phyloP scores from a whole-genome alignment of 495 filamentous ascomycete species.

The Podospora anserina region DNA sequence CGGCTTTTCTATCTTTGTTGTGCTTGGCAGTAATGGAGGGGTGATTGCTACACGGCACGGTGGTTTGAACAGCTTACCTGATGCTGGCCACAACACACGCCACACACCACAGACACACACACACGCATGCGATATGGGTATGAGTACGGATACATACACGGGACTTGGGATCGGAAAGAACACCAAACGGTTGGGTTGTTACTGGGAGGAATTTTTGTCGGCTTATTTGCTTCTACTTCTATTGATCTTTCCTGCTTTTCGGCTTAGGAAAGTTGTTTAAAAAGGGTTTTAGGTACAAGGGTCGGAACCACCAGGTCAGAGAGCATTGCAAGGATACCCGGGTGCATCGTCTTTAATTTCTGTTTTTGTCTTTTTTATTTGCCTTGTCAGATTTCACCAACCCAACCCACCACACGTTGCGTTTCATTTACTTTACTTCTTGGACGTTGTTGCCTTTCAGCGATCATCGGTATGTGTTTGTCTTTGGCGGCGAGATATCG shows the following conservation, averaged over 20 bases:
- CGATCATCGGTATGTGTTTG: background rate
- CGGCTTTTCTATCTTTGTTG: background rate
- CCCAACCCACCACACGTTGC: background rate
- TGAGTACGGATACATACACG: background rate
- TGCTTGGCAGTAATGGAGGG: background rate
- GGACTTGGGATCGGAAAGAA: background rate
- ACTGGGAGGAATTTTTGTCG: background rate
- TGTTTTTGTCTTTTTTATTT: background rate
- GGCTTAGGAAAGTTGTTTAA: background rate
- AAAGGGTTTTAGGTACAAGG: constrained; percentile 3
- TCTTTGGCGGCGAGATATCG: background rate
- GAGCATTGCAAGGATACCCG: constrained; percentile 26
- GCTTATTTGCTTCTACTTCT: background rate
- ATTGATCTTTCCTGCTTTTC: background rate
- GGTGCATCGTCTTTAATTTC: constrained; percentile 21
- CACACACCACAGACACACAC: background rate
- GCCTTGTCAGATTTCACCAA: background rate
- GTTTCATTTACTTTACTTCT: background rate
- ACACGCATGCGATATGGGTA: background rate
- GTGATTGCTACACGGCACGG: background rate
- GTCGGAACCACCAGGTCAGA: constrained; percentile 7
- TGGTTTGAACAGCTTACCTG: constrained; percentile 4
- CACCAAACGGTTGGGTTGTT: background rate
- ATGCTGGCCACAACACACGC: background rate
- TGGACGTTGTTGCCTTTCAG: background rate